phyloP scores from a whole-genome alignment of 176 grass and related monocot genomes.

The Poa annua region DNA sequence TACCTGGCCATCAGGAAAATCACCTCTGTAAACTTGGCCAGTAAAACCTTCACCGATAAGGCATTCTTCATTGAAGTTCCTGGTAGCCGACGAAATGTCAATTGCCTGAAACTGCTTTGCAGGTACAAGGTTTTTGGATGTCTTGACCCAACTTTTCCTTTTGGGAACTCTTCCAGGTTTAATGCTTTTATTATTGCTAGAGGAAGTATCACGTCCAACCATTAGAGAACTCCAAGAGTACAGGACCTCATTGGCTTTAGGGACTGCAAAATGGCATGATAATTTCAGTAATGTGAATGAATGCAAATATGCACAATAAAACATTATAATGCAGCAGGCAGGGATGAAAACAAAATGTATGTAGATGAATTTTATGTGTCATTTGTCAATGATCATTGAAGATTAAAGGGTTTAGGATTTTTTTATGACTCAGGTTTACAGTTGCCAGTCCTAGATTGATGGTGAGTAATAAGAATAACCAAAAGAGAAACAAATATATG shows the following conservation, averaged over 20 bases:
- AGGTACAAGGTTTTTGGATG: conserved; percentile 69
- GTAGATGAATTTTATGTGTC: conserved; percentile 29
- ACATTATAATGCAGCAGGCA: conserved; percentile 5
- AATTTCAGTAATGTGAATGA: conserved; percentile 37
- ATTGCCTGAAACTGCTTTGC: conserved; percentile 69
- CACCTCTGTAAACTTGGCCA: conserved; percentile 90
- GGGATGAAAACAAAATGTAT: conserved; percentile 12
- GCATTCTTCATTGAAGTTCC: conserved; percentile 74
- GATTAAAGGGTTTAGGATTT: conserved; percentile 16
- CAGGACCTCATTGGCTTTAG: conserved; percentile 50
- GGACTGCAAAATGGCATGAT: conserved; percentile 47
- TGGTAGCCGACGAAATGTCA: conserved; percentile 76
- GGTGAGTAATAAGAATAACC: conserved; percentile 20
- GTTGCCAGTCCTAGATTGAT: not conserved
- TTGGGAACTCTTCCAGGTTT: conserved; percentile 56
- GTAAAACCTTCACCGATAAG: conserved; percentile 86
- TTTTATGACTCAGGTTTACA: conserved; percentile 28
- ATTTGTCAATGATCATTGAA: conserved; percentile 5
- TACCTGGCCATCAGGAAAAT: conserved; percentile 92
- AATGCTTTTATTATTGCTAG: conserved; percentile 36
- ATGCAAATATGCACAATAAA: conserved; percentile 31
- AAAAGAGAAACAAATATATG: conserved; percentile 33
- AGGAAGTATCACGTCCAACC: conserved; percentile 38
- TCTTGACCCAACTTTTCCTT: conserved; percentile 67
- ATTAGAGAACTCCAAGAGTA: conserved; percentile 58